Evolutionary conservation across 1,139 yeast species (phyloP).

Genomic region (Saccharomyces hybrid): DNA sequence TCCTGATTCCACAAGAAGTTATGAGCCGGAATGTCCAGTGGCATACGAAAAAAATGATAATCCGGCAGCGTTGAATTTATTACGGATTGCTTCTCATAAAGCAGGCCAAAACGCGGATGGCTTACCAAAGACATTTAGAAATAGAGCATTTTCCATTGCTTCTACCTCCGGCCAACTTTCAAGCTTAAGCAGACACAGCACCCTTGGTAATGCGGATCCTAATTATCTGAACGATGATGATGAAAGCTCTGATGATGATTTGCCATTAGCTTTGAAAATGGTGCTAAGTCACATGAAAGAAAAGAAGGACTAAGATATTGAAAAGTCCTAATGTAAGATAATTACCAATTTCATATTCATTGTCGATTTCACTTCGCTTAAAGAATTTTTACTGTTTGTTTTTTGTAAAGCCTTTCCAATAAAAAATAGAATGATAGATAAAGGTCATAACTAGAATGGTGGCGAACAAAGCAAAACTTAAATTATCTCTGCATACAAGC

Average conservation of each 20-base stretch:
- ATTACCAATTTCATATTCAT: neutral
- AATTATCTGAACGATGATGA: conserved; percentile 11
- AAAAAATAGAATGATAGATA: neutral
- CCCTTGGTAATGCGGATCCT: conserved; percentile 29
- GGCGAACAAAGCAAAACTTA: neutral
- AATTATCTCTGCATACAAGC: neutral
- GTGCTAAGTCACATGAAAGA: conserved; percentile 27
- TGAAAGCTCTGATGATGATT: conserved; percentile 38
- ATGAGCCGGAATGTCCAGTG: conserved; percentile 2
- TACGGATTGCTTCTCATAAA: conserved; percentile 28
- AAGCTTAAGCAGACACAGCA: conserved; percentile 19
- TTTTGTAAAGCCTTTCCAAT: neutral
- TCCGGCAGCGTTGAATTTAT: conserved; percentile 11
- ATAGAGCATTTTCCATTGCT: conserved; percentile 33
- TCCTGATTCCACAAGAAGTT: conserved; percentile 6
- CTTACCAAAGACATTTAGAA: conserved; percentile 29
- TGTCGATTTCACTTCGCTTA: neutral
- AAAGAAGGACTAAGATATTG: neutral
- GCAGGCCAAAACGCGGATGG: conserved; percentile 13
- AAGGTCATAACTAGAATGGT: neutral
- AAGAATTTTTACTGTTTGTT: no score
- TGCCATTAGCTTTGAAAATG: conserved; percentile 34
- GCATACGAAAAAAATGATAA: conserved; percentile 1
- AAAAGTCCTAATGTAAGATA: neutral
- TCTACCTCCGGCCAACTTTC: conserved; percentile 17